Percentiles rank a stretch among this genome's conserved stretches.
Conservation (phyloP, 2,329 filamentous ascomycete genomes). For the Scortechinia acanthostroma region DNA sequence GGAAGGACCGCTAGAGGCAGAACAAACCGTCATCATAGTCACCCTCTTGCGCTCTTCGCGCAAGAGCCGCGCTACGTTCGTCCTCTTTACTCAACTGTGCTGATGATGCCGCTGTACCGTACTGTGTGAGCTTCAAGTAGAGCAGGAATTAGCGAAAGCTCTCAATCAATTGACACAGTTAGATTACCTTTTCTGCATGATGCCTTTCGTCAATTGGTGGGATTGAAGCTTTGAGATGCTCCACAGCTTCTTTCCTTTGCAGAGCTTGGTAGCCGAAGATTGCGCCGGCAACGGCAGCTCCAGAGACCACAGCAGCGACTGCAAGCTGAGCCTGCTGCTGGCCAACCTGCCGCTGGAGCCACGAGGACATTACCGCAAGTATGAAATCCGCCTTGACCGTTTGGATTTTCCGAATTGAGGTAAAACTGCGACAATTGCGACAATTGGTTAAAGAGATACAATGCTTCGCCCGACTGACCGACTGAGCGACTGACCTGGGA, state of each 20-base stretch:
- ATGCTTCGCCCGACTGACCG: too few relatives aligned
- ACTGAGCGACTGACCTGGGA: too few relatives aligned
- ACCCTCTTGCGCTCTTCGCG: slow-evolving; percentile 50
- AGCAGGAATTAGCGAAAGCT: background rate
- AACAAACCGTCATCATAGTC: slow-evolving; percentile 53
- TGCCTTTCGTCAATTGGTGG: slow-evolving; percentile 26
- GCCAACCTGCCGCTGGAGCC: background rate
- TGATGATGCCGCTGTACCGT: slow-evolving; percentile 7
- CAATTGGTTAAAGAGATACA: too few relatives aligned
- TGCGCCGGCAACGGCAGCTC: slow-evolving; percentile 48
- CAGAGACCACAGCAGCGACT: slow-evolving; percentile 63
- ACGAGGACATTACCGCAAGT: background rate
- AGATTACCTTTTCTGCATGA: background rate
- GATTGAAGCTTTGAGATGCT: slow-evolving; percentile 52
- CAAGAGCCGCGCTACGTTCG: slow-evolving; percentile 47
- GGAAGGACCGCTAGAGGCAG: too few relatives aligned
- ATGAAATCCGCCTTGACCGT: too few relatives aligned
- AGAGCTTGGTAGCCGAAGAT: slow-evolving; percentile 56
- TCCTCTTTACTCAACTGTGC: slow-evolving; percentile 47
- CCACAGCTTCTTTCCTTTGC: slow-evolving; percentile 42
- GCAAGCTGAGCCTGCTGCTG: slow-evolving; percentile 42
- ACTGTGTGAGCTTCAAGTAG: background rate
- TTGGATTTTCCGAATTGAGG: too few relatives aligned
- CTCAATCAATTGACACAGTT: background rate
- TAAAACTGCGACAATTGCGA: too few relatives aligned